Base-by-base conservation (phyloP, 371 early-diverging fungal species). In the Circinella minor region DNA sequence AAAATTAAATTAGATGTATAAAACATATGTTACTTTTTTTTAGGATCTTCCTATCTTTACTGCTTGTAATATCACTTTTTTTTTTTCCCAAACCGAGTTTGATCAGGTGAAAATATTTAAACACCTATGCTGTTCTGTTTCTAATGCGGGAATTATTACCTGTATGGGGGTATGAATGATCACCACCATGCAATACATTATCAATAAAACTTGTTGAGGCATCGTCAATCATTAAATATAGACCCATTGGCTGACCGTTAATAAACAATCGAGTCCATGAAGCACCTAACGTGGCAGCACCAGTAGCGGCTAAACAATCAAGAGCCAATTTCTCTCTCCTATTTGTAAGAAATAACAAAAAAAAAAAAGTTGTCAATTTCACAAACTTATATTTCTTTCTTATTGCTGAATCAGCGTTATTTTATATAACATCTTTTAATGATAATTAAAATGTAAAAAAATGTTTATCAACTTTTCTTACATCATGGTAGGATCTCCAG, bases 181-280 rank as follows among this genome's bases (percentile, higher is more conserved):
- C 65, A 54, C 81, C 81, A 36, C 69, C 81, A 38, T 78, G 73
- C 34, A 87, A 69, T 2, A 80, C 72, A 57, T 81, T 78, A 61
- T 86, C 81, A 57, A 77, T 64, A 43, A 82, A 74, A 36, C 80
- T 81, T 61, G 79, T 84, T 20, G 86, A 80, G 59, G 79, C 80
- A 67, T 87, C 88, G 65, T 87, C 88, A 67, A 82, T 85, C 77
- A 87, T 76, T 65, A 87, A 64, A 74, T 73, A 87, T n/a, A 87
- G 74, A 62, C 88, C 88, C 37, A 78, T 83, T n/a, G 82, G 67
- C 55, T 77, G 78, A 55, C 77, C 77, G 68, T 87, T 87, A 70
- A 87, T 74, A 49, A 75, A 86, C 7, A 87, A 74, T 73, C 88
- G 85, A 18, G 77, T 75, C 74, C 81, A 87, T 20, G 78, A 74